A percentile compares a stretch with the other conserved stretches of the same genome.
Conservation (phyloP, 2,329 filamentous ascomycete genomes). For the Sporothrix sp. region DNA sequence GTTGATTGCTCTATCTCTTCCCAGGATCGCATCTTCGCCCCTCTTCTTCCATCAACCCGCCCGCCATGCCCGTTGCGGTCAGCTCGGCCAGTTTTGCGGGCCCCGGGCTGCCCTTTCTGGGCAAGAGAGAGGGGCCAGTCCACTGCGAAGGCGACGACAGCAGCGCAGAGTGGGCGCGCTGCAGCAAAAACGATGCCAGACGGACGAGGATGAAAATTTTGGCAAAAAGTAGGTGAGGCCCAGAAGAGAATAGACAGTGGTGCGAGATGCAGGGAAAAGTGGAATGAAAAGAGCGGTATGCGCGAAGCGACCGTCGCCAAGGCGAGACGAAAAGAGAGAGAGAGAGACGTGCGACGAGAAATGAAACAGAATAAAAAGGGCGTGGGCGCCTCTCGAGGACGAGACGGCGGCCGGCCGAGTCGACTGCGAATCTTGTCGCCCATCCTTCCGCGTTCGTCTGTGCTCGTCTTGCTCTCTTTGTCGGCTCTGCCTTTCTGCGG, state of each 20-base stretch:
- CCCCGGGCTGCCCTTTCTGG: constrained; percentile 3
- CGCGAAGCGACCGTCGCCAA: neutral
- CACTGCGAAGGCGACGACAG: neutral
- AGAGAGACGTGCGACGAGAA: neutral
- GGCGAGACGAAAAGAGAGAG: neutral
- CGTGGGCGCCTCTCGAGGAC: neutral
- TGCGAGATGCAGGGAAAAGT: neutral
- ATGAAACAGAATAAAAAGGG: neutral
- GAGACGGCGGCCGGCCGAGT: neutral
- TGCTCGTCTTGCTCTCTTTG: neutral
- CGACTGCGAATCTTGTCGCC: neutral
- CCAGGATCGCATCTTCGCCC: neutral
- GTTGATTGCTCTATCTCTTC: neutral
- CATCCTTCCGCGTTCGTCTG: constrained; percentile 10
- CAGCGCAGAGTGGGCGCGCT: neutral
- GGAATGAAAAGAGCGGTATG: constrained; percentile 7
- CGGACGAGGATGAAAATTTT: neutral
- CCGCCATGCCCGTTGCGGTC: constrained; percentile 12
- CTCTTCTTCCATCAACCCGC: constrained; percentile 1
- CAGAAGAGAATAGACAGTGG: neutral
- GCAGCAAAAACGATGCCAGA: neutral
- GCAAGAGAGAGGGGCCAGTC: constrained; percentile 1
- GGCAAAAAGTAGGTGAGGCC: constrained; percentile 3
- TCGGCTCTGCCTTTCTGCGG: neutral
- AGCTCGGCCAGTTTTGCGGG: constrained; percentile 6